Base-by-base conservation (phyloP, 2,329 filamentous ascomycete genomes). In the Tolypocladium pustulatum region DNA sequence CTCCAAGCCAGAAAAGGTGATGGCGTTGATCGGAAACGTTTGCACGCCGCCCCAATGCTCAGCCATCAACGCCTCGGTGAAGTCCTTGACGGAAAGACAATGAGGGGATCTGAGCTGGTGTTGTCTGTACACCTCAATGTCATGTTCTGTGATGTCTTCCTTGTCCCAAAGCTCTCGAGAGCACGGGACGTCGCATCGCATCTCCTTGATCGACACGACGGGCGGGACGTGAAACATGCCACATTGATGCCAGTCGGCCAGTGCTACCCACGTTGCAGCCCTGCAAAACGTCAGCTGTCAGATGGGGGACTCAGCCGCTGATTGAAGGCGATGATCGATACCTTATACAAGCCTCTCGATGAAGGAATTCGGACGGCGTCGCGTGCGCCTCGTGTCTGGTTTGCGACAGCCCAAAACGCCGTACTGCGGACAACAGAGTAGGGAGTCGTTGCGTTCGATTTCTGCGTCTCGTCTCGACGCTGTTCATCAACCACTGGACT, bases 221-320 rank as follows among this genome's bases (percentile, higher is more conserved):
- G 63, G 60, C n/a, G 64, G 65, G 3, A 56, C 57, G 53, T 68
- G 64, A 52, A 63, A 66, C 57, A 67, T 61, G 54, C 68, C 64
- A 27, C 59, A 55, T 36, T 70, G 66, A 27, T 69, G 67, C 65
- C 67, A 69, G 57, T 69, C 67, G 8, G 59, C 59, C 5, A 67
- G 54, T 10, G 65, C 57, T 3, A 63, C 61, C 65, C 66, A 68
- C 0, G 56, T 62, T 1, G 63, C 64, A 25, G 67, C 59, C 15
- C 69, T 69, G 15, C 4, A 12, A 17, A 37, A 20, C 3, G 30
- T 37, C 15, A 52, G 56, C 8, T 7, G 30, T n/a, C 32, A 9
- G 32, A 34, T 34, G 32, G 1, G 6, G 6, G 5, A n/a, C n/a
- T 17, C 20, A 13, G 49, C 9, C 20, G 10, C 12, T 4, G 27